Percentiles rank a stretch among this genome's conserved stretches.
Evolutionary conservation across 202 grass and related monocot genomes (phyloP).

Genomic region (Hordeum pubiflorum): DNA sequence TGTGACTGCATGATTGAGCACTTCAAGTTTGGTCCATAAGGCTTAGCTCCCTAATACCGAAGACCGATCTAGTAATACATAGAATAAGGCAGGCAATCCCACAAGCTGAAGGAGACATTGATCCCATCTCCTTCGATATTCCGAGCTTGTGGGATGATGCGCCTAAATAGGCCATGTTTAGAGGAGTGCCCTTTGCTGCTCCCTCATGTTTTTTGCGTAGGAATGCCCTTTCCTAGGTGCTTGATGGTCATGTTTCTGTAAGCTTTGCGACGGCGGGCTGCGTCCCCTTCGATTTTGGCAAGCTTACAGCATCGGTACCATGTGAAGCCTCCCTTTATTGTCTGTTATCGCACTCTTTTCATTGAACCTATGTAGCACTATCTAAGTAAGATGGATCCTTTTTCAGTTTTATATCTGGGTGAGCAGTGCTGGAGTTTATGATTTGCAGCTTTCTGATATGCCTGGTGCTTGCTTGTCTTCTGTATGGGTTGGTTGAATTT

Average conservation of each 20-base stretch:
- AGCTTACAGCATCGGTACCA: conserved; percentile 13
- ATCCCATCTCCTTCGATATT: conserved; percentile 34
- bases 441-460: not conserved
- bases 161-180: not conserved
- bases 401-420: not conserved
- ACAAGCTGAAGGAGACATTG: conserved; percentile 38
- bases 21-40: conserved; percentile 39
- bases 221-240: conserved; percentile 9
- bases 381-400: conserved; percentile 1
- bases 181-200: conserved; percentile 29
- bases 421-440: not conserved
- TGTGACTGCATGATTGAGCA: conserved; percentile 44
- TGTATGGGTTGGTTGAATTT: not conserved
- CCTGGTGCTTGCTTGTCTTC: conserved; percentile 1
- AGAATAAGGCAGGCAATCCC: conserved; percentile 34
- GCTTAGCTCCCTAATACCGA: conserved; percentile 8
- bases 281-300: conserved; percentile 17
- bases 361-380: conserved; percentile 20
- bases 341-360: conserved; percentile 8
- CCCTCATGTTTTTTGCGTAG: conserved; percentile 11
- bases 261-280: conserved; percentile 32
- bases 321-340: not conserved
- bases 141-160: conserved; percentile 22
- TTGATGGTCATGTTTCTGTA: conserved; percentile 23
- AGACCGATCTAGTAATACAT: conserved; percentile 3